Evolutionary conservation across 768 basidiomycete genomes (phyloP), one percentile per base, ranked within the genome.

Genomic region (Hypholoma sublateritium): DNA sequence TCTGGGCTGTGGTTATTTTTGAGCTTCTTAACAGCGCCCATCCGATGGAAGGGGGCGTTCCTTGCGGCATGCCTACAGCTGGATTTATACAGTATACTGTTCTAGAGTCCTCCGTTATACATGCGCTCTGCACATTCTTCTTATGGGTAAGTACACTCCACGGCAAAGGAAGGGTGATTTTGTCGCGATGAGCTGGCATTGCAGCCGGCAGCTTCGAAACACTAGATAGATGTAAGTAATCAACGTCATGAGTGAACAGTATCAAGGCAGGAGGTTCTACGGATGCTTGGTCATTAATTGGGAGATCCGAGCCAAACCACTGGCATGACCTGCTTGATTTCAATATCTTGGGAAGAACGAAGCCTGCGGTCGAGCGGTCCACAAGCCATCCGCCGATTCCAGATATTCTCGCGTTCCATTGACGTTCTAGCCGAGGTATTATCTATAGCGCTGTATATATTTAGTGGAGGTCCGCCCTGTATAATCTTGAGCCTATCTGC

Each of bases 121-220:
- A 53, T 56, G 55, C 51, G 60, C 46, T 43, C 17, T 21, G 19
- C 44, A 12, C n/a, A 47, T 42, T 13, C 57, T 55, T 37, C 22
- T 56, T 55, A 50, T 53, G 39, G 55, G 50, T 25, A 35, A 48
- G 28, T 24, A 24, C 36, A 44, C 52, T 54, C 53, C 60, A 61
- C 57, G 51, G 5, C 46, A 25, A 41, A 42, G 41, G 43, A 24
- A 24, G 22, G 36, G 46, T 21, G 47, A 41, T 43, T 48, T 55
- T 58, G 28, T 32, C 53, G 50, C 50, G 54, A 53, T 53, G 53
- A 9, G 53, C 60, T 61, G 60, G 60, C 60, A 61, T 32, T 56
- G 54, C 57, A 53, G 42, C 60, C 60, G 60, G 8, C 8, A 19
- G 53, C 53, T 53, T 53, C 53, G 53, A 53, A 45, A 45, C 16